Percentiles rank a stretch among this genome's conserved stretches.
phyloP scores from a whole-genome alignment of 1,139 yeast genomes.

The Pichia sp. region DNA sequence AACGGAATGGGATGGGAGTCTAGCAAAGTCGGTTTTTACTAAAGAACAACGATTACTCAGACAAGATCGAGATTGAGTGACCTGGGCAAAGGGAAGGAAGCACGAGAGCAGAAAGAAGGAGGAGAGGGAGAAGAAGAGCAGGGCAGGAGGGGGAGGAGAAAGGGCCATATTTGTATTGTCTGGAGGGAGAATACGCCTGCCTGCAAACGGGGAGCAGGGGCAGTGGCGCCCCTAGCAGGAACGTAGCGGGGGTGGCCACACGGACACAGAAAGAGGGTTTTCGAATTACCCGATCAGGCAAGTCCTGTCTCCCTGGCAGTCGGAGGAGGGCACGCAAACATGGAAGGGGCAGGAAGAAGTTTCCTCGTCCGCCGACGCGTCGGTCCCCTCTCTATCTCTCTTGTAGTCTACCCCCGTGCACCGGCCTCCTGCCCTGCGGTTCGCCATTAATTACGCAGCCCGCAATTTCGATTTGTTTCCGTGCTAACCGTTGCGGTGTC shows the following conservation, averaged over 20 bases:
- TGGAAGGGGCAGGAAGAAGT: too few relatives aligned
- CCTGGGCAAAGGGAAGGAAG: neutral
- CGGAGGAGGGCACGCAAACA: too few relatives aligned
- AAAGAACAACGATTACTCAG: neutral
- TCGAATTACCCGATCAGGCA: neutral
- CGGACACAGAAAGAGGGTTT: neutral
- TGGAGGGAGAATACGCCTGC: too few relatives aligned
- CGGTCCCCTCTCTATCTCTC: neutral
- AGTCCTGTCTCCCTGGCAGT: neutral
- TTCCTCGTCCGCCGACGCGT: too few relatives aligned
- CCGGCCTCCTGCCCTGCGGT: too few relatives aligned
- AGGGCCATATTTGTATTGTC: neutral
- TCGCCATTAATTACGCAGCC: neutral
- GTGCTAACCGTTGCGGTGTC: neutral
- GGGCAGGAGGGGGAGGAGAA: neutral
- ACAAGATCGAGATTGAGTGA: neutral
- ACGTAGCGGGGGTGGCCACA: neutral
- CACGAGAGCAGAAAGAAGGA: neutral
- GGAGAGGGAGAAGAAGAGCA: neutral
- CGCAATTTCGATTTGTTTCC: neutral
- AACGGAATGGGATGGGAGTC: neutral
- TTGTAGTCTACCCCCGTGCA: neutral
- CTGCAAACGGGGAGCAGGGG: neutral
- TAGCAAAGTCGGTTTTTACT: constrained; percentile 5
- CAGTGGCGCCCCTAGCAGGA: neutral